Evolutionary conservation across 495 filamentous ascomycete genomes (phyloP), one percentile per base, ranked within the genome.

Genomic region (Trichocladium antarcticum): DNA sequence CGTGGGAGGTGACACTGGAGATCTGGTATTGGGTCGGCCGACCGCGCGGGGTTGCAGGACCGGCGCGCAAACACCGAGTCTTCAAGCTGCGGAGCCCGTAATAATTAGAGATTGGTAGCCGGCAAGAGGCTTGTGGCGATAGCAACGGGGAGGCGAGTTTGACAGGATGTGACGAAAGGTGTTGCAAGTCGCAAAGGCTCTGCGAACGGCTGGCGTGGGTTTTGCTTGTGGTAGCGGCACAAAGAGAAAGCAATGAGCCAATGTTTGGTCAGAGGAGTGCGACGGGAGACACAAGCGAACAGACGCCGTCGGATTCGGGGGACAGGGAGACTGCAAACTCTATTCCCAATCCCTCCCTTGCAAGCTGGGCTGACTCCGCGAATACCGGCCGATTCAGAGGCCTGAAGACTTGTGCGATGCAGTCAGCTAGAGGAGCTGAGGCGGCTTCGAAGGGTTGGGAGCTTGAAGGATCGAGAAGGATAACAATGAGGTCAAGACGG

Each of bases 211-310:
- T 27, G 27, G 36, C n/a, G 21, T 15, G 28, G 39, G 43, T 6
- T 10, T 5, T 5, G 16, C 8, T 39, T 45, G 40, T 40, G 29
- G 27, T 19, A 31, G 31, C 29, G 22, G 47, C 49, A 51, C 49
- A 51, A 51, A 51, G 49, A 45, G 27, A 24, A 11, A 27, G 22
- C 4, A 51, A 38, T 32, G 12, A 6, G 12, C 47, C 47, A 50
- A 50, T 50, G 21, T 29, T 7, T 11, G 32, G 46, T 11, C 38
- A 41, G 21, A 41, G 2, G 38, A 24, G 27, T 4, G 5, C 8
- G 20, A 1, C 5, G 21, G 3, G 14, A 27, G 38, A 14, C n/a
- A n/a, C 27, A 14, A 24, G 21, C 10, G 14, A 11, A 12, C 16
- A 41, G 8, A 41, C 10, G 38, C 5, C 21, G 6, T 15, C 5